A percentile compares a stretch with the other conserved stretches of the same genome.
Evolutionary conservation across 495 filamentous ascomycete species (phyloP).

Genomic region (Rusavskia elegans): DNA sequence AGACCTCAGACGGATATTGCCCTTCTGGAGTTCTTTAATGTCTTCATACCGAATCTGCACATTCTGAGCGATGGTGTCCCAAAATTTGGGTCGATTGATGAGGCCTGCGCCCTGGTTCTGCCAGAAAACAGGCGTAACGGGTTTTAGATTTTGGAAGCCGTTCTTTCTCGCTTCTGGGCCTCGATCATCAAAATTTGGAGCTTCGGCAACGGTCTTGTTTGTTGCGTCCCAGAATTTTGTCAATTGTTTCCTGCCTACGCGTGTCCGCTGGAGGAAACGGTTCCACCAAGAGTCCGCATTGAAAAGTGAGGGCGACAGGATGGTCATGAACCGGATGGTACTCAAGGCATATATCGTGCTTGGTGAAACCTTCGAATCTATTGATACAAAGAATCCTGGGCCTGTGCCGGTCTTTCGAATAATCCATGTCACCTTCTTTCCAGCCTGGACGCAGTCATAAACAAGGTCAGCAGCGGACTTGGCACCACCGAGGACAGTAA

Average conservation of each 20-base stretch:
- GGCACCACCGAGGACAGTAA: conserved; percentile 23
- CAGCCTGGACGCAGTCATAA: conserved; percentile 21
- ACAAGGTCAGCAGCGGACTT: conserved; percentile 31
- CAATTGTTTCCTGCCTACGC: conserved; percentile 14
- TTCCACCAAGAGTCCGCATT: conserved; percentile 18
- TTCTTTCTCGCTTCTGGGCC: background rate
- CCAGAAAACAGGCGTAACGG: conserved; percentile 20
- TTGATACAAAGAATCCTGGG: conserved; percentile 6
- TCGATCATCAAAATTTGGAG: conserved; percentile 1
- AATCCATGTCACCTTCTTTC: conserved; percentile 25
- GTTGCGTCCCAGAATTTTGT: conserved; percentile 12
- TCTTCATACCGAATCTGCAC: conserved; percentile 22
- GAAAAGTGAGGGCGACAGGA: conserved; percentile 7
- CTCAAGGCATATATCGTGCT: conserved; percentile 4
- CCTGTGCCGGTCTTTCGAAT: conserved; percentile 21
- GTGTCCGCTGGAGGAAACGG: conserved; percentile 17
- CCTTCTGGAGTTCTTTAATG: conserved; percentile 9
- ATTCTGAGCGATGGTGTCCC: conserved; percentile 21
- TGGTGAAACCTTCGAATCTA: background rate
- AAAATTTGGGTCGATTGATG: conserved; percentile 23
- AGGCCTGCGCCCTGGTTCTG: conserved; percentile 21
- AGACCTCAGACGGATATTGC: conserved; percentile 12
- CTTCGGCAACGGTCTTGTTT: conserved; percentile 10
- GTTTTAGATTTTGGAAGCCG: conserved; percentile 19
- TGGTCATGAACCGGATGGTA: conserved; percentile 5